Conservation (phyloP, 192 early-diverging fungal species). For the Allomyces javanicus region DNA sequence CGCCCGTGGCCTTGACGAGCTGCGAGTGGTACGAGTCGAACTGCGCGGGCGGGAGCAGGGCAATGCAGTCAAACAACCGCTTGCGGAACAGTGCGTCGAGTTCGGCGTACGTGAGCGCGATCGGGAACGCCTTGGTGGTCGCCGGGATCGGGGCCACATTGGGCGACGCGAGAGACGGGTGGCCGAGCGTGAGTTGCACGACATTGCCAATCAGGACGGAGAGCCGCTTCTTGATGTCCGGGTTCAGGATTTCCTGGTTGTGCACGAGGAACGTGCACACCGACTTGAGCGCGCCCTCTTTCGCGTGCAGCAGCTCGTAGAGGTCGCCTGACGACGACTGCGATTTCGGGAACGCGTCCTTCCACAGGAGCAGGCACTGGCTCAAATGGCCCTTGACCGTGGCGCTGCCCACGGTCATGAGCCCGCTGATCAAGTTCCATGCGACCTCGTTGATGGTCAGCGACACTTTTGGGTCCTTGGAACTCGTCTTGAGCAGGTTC, state of each 20-base stretch:
- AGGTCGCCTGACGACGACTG: background rate
- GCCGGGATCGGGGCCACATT: background rate
- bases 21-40: background rate
- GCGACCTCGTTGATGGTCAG: background rate
- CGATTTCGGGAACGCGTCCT: background rate
- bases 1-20: background rate
- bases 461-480: background rate
- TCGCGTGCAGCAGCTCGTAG: background rate
- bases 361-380: background rate
- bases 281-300: background rate
- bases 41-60: background rate
- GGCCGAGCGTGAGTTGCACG: background rate
- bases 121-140: background rate
- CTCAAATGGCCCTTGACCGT: background rate
- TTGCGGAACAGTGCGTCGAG: background rate
- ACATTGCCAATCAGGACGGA: background rate
- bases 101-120: background rate
- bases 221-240: background rate
- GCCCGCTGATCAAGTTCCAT: background rate
- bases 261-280: background rate
- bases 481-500: background rate
- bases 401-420: background rate
- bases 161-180: background rate
- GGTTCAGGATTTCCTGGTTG: background rate
- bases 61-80: background rate